Base-by-base conservation (phyloP, 2,329 filamentous ascomycete genomes). In the Pseudogymnoascus sp. region DNA sequence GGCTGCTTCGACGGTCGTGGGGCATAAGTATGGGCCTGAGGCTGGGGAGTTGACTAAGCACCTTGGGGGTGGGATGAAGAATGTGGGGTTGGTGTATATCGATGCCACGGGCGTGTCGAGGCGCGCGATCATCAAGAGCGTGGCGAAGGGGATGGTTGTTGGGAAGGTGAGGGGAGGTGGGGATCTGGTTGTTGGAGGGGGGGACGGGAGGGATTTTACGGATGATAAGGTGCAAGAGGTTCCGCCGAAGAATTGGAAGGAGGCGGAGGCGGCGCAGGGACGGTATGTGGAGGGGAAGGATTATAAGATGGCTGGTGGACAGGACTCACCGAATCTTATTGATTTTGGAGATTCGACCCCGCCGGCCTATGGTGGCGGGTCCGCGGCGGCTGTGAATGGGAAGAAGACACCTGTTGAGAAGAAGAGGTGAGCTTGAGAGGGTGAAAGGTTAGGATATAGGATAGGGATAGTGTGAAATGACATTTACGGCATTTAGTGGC, bases 31-130 rank as follows among this genome's bases (percentile, higher is more conserved):
- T 79, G 95, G 95, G 3, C 73, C 83, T 1, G 91, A 99, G 75
- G 95, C 95, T 0, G 91, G 92, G 14, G 82, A 87, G 37, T 80
- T 97, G 14, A 88, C 91, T 1, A 82, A 82, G 43, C 82, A 90
- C 62, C 76, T 99, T 18, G 90, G 91, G 0, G 88, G 91, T 4
- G 93, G 93, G 23, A 87, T 97, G 71, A 96, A 95, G 81, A 99
- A 97, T 68, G 95, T 97, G 6, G 95, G 93, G 5, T 81, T 99
- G 28, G 95, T 99, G 34, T 99, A 99, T 73, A 96, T 99, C 65
- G 95, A 99, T 70, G 93, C 96, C 1, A 89, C 93, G 0, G 95
- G 95, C 37, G 95, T 99, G 1, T 96, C 90, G 63, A 83, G 95
- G 43, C 86, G 88, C 65, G 95, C 95, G 0, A 86, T 99, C 46